Evolutionary conservation across 2,329 filamentous ascomycete species (phyloP).

Genomic region (Venturia aucupariae): DNA sequence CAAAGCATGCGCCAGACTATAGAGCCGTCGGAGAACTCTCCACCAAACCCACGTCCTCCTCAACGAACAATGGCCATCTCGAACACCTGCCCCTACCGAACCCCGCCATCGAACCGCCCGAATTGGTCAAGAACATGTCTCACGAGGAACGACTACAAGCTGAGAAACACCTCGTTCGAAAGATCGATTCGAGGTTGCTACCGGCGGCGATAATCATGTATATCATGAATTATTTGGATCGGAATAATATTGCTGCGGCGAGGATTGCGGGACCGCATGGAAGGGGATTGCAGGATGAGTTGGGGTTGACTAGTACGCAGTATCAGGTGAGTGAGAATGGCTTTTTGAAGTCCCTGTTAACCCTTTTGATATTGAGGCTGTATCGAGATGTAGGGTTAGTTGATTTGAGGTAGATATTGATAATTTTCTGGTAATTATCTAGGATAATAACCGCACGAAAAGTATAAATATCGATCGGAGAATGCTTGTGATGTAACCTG

Average conservation of each 20-base stretch:
- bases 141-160: conserved; percentile 42
- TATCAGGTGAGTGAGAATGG: conserved; percentile 47
- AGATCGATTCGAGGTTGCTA: conserved; percentile 60
- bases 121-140: conserved; percentile 35
- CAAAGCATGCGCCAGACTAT: not conserved
- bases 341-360: no score
- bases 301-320: conserved; percentile 46
- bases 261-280: conserved; percentile 39
- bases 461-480: not conserved
- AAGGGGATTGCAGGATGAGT: conserved; percentile 51
- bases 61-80: not conserved
- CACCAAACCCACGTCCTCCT: not conserved
- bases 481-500: no score
- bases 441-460: not conserved
- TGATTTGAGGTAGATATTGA: not conserved
- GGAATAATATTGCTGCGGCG: conserved; percentile 60
- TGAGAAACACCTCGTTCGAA: conserved; percentile 55
- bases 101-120: conserved; percentile 21
- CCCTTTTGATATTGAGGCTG: no score
- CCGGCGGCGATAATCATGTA: conserved; percentile 53
- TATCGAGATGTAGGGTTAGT: not conserved
- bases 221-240: conserved; percentile 36
- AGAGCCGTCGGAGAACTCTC: not conserved
- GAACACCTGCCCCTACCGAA: not conserved
- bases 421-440: not conserved